Evolutionary conservation across 352 stramenopile genomes (phyloP).

Genomic region (Phytophthora citrophthora): DNA sequence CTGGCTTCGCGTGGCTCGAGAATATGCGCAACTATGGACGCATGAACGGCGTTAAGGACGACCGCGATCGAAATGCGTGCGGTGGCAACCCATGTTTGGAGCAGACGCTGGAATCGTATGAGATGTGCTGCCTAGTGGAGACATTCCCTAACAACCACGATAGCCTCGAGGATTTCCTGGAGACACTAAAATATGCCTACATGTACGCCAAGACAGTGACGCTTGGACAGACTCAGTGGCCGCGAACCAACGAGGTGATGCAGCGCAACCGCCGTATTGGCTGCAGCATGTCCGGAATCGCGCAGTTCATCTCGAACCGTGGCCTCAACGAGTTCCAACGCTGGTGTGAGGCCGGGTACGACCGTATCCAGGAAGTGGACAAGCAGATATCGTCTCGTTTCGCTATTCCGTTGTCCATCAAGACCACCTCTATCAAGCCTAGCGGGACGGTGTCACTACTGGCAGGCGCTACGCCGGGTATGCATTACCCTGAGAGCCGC

Average conservation of each 20-base stretch:
- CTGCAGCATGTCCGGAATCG: slow-evolving; percentile 93
- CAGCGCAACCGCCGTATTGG: slow-evolving; percentile 92
- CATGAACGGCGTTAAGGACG: slow-evolving; percentile 88
- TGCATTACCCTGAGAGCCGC: slow-evolving; percentile 93
- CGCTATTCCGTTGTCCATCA: slow-evolving; percentile 89
- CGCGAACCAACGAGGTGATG: slow-evolving; percentile 93
- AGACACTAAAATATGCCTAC: slow-evolving; percentile 89
- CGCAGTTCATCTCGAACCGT: slow-evolving; percentile 89
- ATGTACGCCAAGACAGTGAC: slow-evolving; percentile 96
- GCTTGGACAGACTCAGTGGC: slow-evolving; percentile 91
- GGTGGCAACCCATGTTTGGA: slow-evolving; percentile 94
- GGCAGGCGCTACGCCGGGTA: slow-evolving; percentile 91
- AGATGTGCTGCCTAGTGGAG: slow-evolving; percentile 95
- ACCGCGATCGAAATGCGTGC: slow-evolving; percentile 79
- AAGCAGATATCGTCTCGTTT: slow-evolving; percentile 71
- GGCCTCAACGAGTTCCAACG: slow-evolving; percentile 83
- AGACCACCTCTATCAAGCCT: slow-evolving; percentile 93
- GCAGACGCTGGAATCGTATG: slow-evolving; percentile 92
- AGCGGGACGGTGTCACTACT: slow-evolving; percentile 93
- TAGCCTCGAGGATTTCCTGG: slow-evolving; percentile 88
- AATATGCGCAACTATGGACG: slow-evolving; percentile 93
- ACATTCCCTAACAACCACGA: slow-evolving; percentile 91
- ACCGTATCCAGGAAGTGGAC: slow-evolving; percentile 80
- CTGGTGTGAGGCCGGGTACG: slow-evolving; percentile 91
- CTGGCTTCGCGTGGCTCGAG: slow-evolving; percentile 94